Evolutionary conservation across 805 yeast genomes (phyloP).

Genomic region (Zygosaccharomyces bisporus): DNA sequence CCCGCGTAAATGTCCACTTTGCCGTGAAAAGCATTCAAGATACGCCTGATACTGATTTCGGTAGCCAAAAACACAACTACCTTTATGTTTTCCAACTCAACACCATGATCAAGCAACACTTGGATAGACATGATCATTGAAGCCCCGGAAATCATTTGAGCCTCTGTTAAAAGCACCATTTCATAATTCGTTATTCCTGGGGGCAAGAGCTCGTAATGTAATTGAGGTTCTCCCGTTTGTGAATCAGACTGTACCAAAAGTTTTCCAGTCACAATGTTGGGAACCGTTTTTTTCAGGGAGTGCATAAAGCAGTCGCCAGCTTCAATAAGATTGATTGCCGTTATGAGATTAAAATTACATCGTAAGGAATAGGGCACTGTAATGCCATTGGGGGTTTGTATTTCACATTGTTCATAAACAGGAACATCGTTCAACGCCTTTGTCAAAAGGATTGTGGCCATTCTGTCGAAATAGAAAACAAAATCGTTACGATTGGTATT

Average conservation of each 20-base stretch:
- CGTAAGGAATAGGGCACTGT: slow-evolving; percentile 26
- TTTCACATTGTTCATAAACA: slow-evolving; percentile 36
- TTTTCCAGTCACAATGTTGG: slow-evolving; percentile 78
- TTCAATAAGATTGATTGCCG: slow-evolving; percentile 76
- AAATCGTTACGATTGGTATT: slow-evolving; percentile 67
- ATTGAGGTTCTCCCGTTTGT: slow-evolving; percentile 87
- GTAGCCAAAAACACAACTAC: slow-evolving; percentile 73
- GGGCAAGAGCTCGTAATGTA: slow-evolving; percentile 80
- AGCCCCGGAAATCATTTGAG: slow-evolving; percentile 88
- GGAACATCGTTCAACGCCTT: slow-evolving; percentile 57
- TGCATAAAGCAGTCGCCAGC: slow-evolving; percentile 92
- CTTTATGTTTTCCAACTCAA: slow-evolving; percentile 55
- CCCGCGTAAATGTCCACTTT: slow-evolving; percentile 67
- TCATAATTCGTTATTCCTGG: slow-evolving; percentile 25
- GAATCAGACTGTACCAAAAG: slow-evolving; percentile 84
- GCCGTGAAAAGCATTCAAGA: slow-evolving; percentile 65
- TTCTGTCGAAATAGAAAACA: slow-evolving; percentile 78
- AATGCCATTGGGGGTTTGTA: slow-evolving; percentile 44
- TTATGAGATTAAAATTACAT: slow-evolving; percentile 44
- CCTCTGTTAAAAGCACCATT: slow-evolving; percentile 70
- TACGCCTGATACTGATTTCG: slow-evolving; percentile 69
- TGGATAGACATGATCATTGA: slow-evolving; percentile 93
- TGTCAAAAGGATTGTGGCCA: slow-evolving; percentile 68
- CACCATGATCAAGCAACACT: slow-evolving; percentile 77
- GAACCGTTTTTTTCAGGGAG: slow-evolving; percentile 69